Evolutionary conservation across 2,329 filamentous ascomycete genomes (phyloP).

Genomic region (Sporothrix protearum): DNA sequence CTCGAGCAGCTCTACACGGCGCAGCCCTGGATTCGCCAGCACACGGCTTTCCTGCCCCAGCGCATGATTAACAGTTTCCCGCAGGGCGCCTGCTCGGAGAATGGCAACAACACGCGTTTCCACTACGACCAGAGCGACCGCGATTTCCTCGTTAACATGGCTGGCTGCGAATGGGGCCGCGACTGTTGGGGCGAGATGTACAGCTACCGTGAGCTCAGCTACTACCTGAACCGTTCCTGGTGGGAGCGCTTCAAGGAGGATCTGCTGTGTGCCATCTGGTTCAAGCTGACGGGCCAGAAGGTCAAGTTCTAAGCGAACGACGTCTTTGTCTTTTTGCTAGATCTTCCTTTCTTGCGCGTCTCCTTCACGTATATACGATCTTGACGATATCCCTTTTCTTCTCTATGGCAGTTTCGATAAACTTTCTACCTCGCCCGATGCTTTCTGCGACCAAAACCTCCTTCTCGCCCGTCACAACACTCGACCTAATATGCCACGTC

Average conservation of each 20-base stretch:
- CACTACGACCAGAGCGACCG: constrained; percentile 84
- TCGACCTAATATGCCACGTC: neutral
- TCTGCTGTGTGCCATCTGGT: constrained; percentile 58
- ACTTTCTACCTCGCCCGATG: neutral
- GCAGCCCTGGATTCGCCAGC: constrained; percentile 88
- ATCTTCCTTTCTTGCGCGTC: neutral
- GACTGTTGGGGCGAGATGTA: constrained; percentile 99
- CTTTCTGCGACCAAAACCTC: neutral
- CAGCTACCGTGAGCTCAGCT: constrained; percentile 86
- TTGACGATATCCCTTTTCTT: constrained; percentile 18
- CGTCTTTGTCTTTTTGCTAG: neutral
- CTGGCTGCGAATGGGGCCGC: constrained; percentile 91
- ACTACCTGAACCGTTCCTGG: constrained; percentile 75
- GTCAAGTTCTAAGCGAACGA: constrained; percentile 50
- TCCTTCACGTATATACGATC: constrained; percentile 18
- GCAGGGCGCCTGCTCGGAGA: constrained; percentile 78
- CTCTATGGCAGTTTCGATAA: constrained; percentile 2
- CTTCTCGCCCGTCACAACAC: neutral
- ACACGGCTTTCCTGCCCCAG: constrained; percentile 85
- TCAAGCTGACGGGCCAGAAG: constrained; percentile 59
- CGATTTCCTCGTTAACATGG: constrained; percentile 98
- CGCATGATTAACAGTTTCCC: constrained; percentile 94
- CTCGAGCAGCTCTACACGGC: constrained; percentile 86
- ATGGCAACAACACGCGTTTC: constrained; percentile 68
- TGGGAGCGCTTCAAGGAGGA: constrained; percentile 78